These are phyloP conservation scores for Clarkia xantiana DNA, from an alignment of 345 rosid species.

Conservation along the genomic window DNA sequence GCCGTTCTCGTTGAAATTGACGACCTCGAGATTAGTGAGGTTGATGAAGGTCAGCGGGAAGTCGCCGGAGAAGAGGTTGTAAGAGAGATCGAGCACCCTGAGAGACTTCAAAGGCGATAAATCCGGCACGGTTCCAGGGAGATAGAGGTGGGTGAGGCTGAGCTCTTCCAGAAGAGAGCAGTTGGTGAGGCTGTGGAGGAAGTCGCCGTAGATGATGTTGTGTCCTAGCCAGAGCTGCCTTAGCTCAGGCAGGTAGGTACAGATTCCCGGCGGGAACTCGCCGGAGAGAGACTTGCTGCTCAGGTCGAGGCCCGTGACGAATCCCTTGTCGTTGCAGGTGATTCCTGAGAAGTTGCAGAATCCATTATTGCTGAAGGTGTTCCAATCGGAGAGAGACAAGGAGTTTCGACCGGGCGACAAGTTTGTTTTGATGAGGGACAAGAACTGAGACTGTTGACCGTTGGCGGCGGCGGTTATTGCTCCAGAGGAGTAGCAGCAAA, in stretches of 20 bases:
- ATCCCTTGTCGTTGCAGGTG: constrained; percentile 41
- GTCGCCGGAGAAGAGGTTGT: constrained; percentile 47
- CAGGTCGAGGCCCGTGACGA: constrained; percentile 44
- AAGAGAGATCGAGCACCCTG: constrained; percentile 47
- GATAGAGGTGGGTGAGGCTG: constrained; percentile 21
- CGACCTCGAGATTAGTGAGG: constrained; percentile 40
- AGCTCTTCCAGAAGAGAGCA: constrained; percentile 62
- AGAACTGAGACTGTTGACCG: constrained; percentile 40
- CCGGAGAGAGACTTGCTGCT: constrained; percentile 53
- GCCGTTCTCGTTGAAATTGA: constrained; percentile 38
- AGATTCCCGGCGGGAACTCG: constrained; percentile 40
- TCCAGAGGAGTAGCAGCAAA: too few relatives aligned
- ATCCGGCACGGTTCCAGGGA: constrained; percentile 42
- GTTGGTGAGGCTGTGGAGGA: constrained; percentile 36
- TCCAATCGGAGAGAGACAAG: constrained; percentile 37
- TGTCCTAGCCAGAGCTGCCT: constrained; percentile 47
- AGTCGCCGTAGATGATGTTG: constrained; percentile 42
- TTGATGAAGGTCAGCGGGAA: constrained; percentile 57
- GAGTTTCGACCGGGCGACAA: constrained; percentile 25
- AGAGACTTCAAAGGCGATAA: constrained; percentile 46
- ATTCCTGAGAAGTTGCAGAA: constrained; percentile 61
- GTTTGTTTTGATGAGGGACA: constrained; percentile 43
- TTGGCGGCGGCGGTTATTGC: constrained; percentile 1
- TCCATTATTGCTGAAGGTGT: constrained; percentile 21
- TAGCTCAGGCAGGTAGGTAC: constrained; percentile 57